Evolutionary conservation across 306 rosid genomes (phyloP).

Genomic region (Hippophae tibetana): DNA sequence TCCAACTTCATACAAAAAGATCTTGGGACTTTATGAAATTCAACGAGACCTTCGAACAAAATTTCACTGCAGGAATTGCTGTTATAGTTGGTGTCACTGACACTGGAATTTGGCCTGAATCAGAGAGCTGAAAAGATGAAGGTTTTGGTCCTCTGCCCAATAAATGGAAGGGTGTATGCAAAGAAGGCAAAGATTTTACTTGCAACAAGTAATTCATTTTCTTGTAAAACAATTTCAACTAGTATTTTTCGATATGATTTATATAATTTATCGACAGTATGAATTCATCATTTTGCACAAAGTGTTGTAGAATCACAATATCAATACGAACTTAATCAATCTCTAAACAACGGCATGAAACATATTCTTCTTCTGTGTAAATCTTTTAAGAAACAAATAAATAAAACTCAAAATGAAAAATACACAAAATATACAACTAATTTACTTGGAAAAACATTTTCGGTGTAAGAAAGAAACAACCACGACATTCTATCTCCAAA

Average conservation of each 20-base stretch:
- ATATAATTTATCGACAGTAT: background rate
- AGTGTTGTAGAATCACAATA: background rate
- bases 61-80: conserved; percentile 7
- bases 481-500: no score
- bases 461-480: no score
- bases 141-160: conserved; percentile 23
- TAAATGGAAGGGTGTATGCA: conserved; percentile 26
- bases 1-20: conserved; percentile 24
- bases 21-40: conserved; percentile 34
- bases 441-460: no score
- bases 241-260: background rate
- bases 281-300: background rate
- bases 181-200: conserved; percentile 18
- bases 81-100: conserved; percentile 22
- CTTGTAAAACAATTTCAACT: background rate
- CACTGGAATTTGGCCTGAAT: conserved; percentile 28
- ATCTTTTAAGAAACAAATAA: no score
- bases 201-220: conserved; percentile 22
- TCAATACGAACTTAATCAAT: no score
- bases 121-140: conserved; percentile 23
- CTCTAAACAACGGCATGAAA: no score
- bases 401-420: no score
- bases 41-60: background rate
- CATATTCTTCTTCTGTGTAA: no score
- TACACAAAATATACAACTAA: no score